These are phyloP conservation scores for Candida sp. DNA, from an alignment of 1,139 yeast species.

Conservation along the genomic window DNA sequence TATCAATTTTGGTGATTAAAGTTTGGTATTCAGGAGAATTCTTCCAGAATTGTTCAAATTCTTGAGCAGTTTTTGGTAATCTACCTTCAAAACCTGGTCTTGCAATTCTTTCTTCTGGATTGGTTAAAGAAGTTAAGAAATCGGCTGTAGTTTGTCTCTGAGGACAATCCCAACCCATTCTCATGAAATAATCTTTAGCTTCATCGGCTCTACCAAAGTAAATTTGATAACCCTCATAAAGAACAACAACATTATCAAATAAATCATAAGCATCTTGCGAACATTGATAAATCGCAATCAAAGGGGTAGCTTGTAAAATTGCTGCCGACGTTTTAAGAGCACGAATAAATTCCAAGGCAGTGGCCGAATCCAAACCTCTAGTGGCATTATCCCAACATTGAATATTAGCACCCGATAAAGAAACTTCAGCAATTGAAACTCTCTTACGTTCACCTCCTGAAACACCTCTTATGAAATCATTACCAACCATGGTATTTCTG, in stretches of 20 bases:
- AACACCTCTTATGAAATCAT: conserved; percentile 35
- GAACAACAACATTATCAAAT: conserved; percentile 70
- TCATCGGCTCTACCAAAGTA: conserved; percentile 59
- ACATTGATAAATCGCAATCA: conserved; percentile 82
- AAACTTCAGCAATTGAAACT: conserved; percentile 42
- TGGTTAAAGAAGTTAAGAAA: conserved; percentile 73
- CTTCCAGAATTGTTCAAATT: conserved; percentile 23
- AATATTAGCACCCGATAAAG: conserved; percentile 32
- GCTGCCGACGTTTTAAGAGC: conserved; percentile 65
- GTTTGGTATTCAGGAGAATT: conserved; percentile 15
- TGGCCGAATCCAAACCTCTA: conserved; percentile 59
- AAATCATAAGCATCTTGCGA: conserved; percentile 69
- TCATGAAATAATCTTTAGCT: conserved; percentile 42
- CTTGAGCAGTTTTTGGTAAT: conserved; percentile 24
- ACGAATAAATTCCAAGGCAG: conserved; percentile 67
- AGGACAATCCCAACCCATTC: conserved; percentile 58
- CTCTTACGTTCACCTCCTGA: conserved; percentile 47
- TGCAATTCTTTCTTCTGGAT: conserved; percentile 63
- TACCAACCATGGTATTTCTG: conserved; percentile 32
- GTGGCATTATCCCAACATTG: conserved; percentile 67
- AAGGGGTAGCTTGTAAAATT: conserved; percentile 54
- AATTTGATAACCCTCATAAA: conserved; percentile 79
- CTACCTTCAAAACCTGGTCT: conserved; percentile 43
- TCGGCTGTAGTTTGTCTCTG: conserved; percentile 83
- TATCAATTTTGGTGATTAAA: conserved; percentile 16